Base-by-base conservation (phyloP, 2,329 filamentous ascomycete species). In the Venturia nashicola region DNA sequence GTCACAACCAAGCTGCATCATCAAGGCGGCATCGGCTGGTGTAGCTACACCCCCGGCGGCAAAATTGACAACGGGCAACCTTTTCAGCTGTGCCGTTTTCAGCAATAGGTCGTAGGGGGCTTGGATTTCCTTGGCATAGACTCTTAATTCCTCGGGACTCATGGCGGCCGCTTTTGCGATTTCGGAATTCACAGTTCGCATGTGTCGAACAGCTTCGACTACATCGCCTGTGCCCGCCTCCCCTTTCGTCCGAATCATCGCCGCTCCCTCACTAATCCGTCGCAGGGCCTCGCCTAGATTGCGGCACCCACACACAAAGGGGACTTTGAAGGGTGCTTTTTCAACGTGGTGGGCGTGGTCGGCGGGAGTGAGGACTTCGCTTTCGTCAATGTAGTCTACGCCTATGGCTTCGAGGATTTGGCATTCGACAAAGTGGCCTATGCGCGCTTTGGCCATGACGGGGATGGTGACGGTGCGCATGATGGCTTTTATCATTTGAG, bases 21-120 rank as follows among this genome's bases (percentile, higher is more conserved):
- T 90, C 79, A 99, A 81, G 2, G 94, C 94, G 0, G 94, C 94
- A 76, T 99, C 94, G 0, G 94, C 94, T 0, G 94, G 94, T 0
- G 94, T 99, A n/a, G 94, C 94, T n/a, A 99, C 89, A 65, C 94
- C 94, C n/a, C 94, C 94, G 3, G 94, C 94, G 0, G 94, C 94
- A 70, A 99, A 97, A 82, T 97, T 97, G 68, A 99, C 94, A 0
- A 97, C 93, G 2, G 94, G 94, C 63, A 99, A 80, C 61, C 94
- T 83, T 54, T 91, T 91, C 68, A 95, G 82, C 80, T 91, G 86
- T 1, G 91, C 93, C 0, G 90, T 93, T 81, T 96, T 86, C 75
- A 87, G 88, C 42, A 99, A 83, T 66, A 99, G 80, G 9, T 85
- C 84, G 65, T 86, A 90, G 65, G 94, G 88, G 64, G 85, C 86